A percentile compares a stretch with the other conserved stretches of the same genome.
These are phyloP conservation scores for Gynostemma pentaphyllum DNA, from an alignment of 306 rosid genomes.

Conservation along the genomic window DNA sequence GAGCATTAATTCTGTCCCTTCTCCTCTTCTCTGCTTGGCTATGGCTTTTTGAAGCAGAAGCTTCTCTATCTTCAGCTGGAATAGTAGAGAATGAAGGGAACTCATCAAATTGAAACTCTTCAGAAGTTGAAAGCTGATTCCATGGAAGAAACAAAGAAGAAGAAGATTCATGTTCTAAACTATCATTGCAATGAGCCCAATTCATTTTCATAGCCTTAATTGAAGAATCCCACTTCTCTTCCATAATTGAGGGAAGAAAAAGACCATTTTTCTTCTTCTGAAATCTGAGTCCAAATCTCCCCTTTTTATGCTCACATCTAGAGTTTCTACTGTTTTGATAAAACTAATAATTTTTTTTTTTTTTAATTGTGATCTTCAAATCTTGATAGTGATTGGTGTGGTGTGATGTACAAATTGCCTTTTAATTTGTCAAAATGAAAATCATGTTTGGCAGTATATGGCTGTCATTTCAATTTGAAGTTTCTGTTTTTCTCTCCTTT, in stretches of 20 bases:
- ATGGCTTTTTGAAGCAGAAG: constrained; percentile 74
- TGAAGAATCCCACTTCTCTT: constrained; percentile 5
- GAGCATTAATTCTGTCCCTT: constrained; percentile 85
- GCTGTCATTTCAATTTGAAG: constrained; percentile 39
- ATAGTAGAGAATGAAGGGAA: constrained; percentile 31
- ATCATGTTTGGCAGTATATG: constrained; percentile 39
- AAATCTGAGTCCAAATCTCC: constrained; percentile 20
- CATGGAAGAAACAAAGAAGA: constrained; percentile 33
- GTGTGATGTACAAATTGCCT: constrained; percentile 36
- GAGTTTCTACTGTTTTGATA: constrained; percentile 36
- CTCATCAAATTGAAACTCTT: constrained; percentile 32
- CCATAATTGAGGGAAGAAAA: not conserved
- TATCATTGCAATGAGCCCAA: constrained; percentile 22
- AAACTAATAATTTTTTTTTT: constrained; percentile 36
- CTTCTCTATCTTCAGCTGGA: constrained; percentile 40
- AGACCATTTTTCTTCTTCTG: not conserved
- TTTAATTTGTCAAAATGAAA: constrained; percentile 49
- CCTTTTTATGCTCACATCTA: constrained; percentile 31
- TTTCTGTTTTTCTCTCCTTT: constrained; percentile 10
- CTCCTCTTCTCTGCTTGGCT: constrained; percentile 95
- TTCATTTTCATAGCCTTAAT: not conserved
- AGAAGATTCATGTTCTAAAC: constrained; percentile 25
- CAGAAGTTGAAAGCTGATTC: constrained; percentile 30
- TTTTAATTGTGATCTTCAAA: too few relatives aligned
- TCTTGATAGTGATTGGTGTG: too few relatives aligned